Conservation (phyloP, 495 filamentous ascomycete species). For the Cercophora newfieldiana region DNA sequence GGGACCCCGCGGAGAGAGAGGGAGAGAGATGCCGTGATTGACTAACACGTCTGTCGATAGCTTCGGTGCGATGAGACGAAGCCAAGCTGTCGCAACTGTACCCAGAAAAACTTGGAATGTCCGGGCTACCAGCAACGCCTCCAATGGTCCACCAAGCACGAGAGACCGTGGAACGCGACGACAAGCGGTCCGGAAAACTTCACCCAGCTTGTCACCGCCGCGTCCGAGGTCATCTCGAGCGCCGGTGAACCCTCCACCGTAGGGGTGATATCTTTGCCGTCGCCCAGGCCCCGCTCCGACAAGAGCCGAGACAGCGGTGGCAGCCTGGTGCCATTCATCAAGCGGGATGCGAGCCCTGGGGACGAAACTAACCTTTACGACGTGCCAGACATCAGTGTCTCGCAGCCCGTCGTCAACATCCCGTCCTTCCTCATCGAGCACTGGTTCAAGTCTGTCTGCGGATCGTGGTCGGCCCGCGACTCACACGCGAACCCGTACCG, state of each 20-base stretch:
- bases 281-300: constrained; percentile 9
- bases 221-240: constrained; percentile 32
- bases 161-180: constrained; percentile 20
- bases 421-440: constrained; percentile 38
- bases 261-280: neutral
- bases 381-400: constrained; percentile 15
- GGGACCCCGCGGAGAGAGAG: neutral
- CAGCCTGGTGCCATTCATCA: constrained; percentile 13
- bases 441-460: constrained; percentile 40
- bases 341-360: constrained; percentile 9
- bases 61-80: constrained; percentile 38
- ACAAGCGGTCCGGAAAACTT: constrained; percentile 34
- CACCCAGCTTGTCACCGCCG: constrained; percentile 33
- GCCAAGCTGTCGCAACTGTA: constrained; percentile 33
- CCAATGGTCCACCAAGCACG: constrained; percentile 41
- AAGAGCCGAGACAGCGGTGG: neutral
- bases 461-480: constrained; percentile 37
- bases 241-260: neutral
- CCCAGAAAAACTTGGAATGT: constrained; percentile 33
- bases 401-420: constrained; percentile 33
- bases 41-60: constrained; percentile 18
- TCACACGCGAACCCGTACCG: constrained; percentile 34
- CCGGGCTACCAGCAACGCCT: constrained; percentile 40
- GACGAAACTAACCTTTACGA: neutral
- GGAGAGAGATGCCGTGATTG: neutral